Percentiles rank a stretch among this genome's conserved stretches.
phyloP scores from a whole-genome alignment of 2,329 filamentous ascomycete species.

The Trichothecium roseum region DNA sequence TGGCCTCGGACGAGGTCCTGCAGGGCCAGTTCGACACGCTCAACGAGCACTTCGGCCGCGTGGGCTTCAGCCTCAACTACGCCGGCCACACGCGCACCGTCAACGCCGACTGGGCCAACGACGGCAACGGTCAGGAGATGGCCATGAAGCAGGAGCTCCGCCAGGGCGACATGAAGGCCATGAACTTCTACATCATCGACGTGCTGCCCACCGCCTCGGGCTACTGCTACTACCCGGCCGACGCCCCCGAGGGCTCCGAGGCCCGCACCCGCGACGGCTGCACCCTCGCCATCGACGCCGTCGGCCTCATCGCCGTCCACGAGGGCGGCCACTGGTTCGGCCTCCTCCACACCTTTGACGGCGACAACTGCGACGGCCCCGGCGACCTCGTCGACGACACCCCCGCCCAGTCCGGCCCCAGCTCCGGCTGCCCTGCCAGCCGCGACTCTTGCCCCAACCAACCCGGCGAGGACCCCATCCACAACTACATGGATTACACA shows the following conservation, averaged over 20 bases:
- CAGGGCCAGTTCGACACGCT: constrained; percentile 13
- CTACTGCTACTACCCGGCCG: constrained; percentile 35
- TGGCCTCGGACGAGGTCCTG: neutral
- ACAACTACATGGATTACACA: constrained; percentile 29
- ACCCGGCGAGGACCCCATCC: constrained; percentile 22
- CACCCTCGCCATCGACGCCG: constrained; percentile 12
- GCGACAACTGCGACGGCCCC: constrained; percentile 21
- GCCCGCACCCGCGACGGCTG: constrained; percentile 25
- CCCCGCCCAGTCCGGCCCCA: constrained; percentile 20
- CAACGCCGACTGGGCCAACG: constrained; percentile 33
- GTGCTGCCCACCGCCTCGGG: constrained; percentile 19
- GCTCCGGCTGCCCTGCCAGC: constrained; percentile 23
- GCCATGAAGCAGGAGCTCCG: constrained; percentile 33
- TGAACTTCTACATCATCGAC: constrained; percentile 34
- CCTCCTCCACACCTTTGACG: constrained; percentile 35
- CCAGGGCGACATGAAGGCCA: constrained; percentile 26
- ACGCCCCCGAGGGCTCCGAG: constrained; percentile 1
- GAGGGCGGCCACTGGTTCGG: constrained; percentile 39
- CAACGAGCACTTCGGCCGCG: constrained; percentile 12
- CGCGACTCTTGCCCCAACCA: constrained; percentile 22
- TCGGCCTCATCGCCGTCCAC: constrained; percentile 19
- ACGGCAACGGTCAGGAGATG: constrained; percentile 19
- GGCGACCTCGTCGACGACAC: constrained; percentile 31
- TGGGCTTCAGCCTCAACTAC: constrained; percentile 1
- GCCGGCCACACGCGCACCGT: constrained; percentile 20